phyloP scores from a whole-genome alignment of 2,329 filamentous ascomycete genomes.

The Lachnellula suecica region DNA sequence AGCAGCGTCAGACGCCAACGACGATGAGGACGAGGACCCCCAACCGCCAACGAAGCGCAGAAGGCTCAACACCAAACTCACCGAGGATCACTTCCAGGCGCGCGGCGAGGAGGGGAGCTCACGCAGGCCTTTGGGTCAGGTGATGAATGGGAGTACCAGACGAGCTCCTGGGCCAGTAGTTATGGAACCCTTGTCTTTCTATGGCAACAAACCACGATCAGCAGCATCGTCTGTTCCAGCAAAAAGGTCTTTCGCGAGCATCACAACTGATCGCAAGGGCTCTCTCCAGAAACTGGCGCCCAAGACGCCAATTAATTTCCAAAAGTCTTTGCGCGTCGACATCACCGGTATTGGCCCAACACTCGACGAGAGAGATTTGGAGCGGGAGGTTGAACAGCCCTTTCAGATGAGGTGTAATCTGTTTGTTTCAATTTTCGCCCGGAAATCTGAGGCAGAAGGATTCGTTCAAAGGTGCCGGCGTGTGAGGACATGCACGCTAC shows the following conservation, averaged over 20 bases:
- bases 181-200: constrained; percentile 20
- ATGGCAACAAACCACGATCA: constrained; percentile 8
- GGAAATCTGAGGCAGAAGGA: constrained; percentile 16
- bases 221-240: background rate
- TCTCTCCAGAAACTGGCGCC: constrained; percentile 8
- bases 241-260: background rate
- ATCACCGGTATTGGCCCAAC: constrained; percentile 16
- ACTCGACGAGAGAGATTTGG: background rate
- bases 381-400: background rate
- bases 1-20: constrained; percentile 19
- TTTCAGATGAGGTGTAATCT: constrained; percentile 20
- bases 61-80: constrained; percentile 10
- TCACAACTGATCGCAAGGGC: background rate
- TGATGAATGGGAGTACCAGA: constrained; percentile 17
- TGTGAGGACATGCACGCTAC: constrained; percentile 10
- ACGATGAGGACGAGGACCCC: constrained; percentile 24
- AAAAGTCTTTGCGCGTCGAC: constrained; percentile 22
- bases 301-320: constrained; percentile 15
- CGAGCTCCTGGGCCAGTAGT: constrained; percentile 3
- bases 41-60: constrained; percentile 25
- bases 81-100: background rate
- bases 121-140: constrained; percentile 16
- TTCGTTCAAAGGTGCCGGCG: constrained; percentile 11
- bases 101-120: background rate
- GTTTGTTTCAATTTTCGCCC: constrained; percentile 19